Base-by-base conservation (phyloP, 163 green algal genomes). In the Scenedesmus sp. region DNA sequence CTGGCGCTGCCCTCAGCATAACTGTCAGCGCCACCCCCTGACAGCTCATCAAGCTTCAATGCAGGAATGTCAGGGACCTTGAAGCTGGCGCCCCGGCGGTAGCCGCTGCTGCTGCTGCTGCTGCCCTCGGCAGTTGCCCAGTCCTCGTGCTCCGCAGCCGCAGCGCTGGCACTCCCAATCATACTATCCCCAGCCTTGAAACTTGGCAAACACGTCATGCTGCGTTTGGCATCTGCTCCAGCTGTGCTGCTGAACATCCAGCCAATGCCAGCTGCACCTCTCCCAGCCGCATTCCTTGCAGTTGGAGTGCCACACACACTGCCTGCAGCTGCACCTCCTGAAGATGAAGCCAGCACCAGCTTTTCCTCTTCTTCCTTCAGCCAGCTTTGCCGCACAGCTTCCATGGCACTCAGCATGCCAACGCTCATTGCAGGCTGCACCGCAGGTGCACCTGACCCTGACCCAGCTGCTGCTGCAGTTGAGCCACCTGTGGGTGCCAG, bases 341-440 rank as follows among this genome's bases (percentile, higher is more conserved):
- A 46, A 5, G 56, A 70, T 64, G 74, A 74, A 20, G 62, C n/a
- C 3, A 5, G 46, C 34, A 67, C 8, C 85, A 88, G 15, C 66
- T 88, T 88, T 1, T 70, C 13, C 1, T 90, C 62, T 70, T 92
- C 90, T 54, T 92, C 90, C 12, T 89, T 79, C 23, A 92, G 73
- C 90, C 90, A 92, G n/a, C n/a, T 86, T 57, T 92, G 90, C 52
- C 90, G n/a, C 9, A 92, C 90, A 54, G 90, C 90, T 52, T 92
- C 90, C 90, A 92, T 90, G 7, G 90, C 90, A 86, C 55, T 82
- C 10, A 92, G 57, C 83, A 92, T 85, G 16, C 54, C 81, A 23
- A 92, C 88, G 0, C 60, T 92, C 9, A 88, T 62, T 5, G 88
- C 55, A 67, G 6, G 84, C 59, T 59, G 62, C 84, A 57, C 59